Conservation (phyloP, 768 basidiomycete species). For the Xerocomellus dryophilus region DNA sequence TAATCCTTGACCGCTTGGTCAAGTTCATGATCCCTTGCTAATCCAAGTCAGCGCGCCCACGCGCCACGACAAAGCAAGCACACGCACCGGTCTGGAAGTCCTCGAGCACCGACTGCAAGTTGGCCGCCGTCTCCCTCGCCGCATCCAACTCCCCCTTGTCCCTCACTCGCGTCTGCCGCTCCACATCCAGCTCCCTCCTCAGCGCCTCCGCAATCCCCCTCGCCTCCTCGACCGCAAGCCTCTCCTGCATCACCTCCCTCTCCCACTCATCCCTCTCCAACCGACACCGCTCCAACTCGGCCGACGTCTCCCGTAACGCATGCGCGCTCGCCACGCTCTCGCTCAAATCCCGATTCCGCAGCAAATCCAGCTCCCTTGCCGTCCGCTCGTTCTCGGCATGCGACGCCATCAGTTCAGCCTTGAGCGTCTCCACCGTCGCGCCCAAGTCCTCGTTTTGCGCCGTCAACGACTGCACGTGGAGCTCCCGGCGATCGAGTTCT, state of each 20-base stretch:
- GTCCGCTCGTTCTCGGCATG: constrained; percentile 73
- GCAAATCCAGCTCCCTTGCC: constrained; percentile 62
- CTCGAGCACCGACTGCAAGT: constrained; percentile 88
- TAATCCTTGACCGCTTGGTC: constrained; percentile 79
- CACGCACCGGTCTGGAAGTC: constrained; percentile 90
- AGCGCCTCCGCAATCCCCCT: constrained; percentile 53
- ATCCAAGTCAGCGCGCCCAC: constrained; percentile 3
- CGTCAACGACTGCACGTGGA: constrained; percentile 73
- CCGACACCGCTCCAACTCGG: constrained; percentile 83
- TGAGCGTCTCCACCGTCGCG: constrained; percentile 72
- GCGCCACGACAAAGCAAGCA: background rate
- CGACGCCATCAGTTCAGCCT: constrained; percentile 72
- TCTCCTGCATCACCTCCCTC: constrained; percentile 57
- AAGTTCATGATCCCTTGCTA: constrained; percentile 92
- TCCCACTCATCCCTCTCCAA: constrained; percentile 81
- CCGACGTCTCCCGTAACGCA: constrained; percentile 75
- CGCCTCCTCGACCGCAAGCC: constrained; percentile 67
- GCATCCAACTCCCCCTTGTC: constrained; percentile 56
- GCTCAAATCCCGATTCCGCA: constrained; percentile 63
- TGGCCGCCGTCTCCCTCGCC: constrained; percentile 71
- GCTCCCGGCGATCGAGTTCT: constrained; percentile 93
- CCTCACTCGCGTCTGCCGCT: constrained; percentile 55
- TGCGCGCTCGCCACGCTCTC: constrained; percentile 71
- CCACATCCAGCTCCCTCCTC: constrained; percentile 64
- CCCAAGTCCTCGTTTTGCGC: constrained; percentile 74